Percentiles rank a stretch among this genome's conserved stretches.
Conservation (phyloP, 2,329 filamentous ascomycete genomes). For the Sporothrix globosa region DNA sequence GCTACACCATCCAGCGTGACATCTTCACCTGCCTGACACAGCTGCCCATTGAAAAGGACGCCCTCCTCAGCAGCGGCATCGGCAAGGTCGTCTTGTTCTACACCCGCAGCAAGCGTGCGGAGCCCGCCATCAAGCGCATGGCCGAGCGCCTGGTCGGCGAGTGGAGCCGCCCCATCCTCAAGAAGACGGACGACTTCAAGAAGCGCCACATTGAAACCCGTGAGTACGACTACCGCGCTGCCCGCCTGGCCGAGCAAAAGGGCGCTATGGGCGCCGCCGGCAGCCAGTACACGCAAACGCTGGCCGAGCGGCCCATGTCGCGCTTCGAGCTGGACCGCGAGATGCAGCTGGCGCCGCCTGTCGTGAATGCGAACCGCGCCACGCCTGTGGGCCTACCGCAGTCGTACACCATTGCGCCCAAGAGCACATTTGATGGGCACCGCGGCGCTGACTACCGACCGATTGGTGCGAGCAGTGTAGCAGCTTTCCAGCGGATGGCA, state of each 20-base stretch:
- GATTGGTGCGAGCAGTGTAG: constrained; percentile 64
- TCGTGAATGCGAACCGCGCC: constrained; percentile 58
- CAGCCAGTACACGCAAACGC: constrained; percentile 54
- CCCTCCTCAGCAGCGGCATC: constrained; percentile 85
- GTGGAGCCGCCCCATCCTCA: constrained; percentile 93
- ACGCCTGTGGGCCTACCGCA: constrained; percentile 58
- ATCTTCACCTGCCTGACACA: constrained; percentile 79
- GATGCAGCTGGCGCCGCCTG: constrained; percentile 60
- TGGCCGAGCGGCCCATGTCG: constrained; percentile 49
- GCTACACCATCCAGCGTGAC: constrained; percentile 96
- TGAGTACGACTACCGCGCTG: constrained; percentile 64
- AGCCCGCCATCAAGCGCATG: constrained; percentile 86
- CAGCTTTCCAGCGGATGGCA: constrained; percentile 68
- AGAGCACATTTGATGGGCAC: constrained; percentile 61
- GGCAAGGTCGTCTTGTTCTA: constrained; percentile 98
- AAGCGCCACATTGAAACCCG: constrained; percentile 71
- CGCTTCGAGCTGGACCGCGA: constrained; percentile 58
- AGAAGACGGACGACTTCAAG: constrained; percentile 92
- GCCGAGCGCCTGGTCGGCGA: constrained; percentile 91
- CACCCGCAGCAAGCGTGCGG: constrained; percentile 88
- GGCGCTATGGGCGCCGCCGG: constrained; percentile 1
- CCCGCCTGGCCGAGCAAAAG: constrained; percentile 53
- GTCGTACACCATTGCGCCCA: constrained; percentile 63
- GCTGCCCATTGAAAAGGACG: constrained; percentile 88
- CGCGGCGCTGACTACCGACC: constrained; percentile 59